Evolutionary conservation across 148 eudicot species (phyloP), one percentile per base, ranked within the genome.

Genomic region (Cornus florida): DNA sequence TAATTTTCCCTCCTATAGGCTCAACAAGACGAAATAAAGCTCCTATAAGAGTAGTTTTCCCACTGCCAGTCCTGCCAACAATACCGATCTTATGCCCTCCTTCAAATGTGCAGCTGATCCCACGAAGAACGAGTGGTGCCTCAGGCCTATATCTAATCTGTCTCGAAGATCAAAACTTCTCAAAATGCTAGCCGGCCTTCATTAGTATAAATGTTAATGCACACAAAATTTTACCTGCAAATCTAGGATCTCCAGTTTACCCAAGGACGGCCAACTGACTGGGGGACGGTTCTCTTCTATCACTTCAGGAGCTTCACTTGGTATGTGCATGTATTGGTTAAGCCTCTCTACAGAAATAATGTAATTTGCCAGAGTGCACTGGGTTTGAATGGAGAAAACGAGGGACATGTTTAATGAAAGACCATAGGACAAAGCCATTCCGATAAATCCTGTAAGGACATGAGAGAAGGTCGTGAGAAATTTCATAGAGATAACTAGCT

Each of bases 341-440:
- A 94, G 88, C 88, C 98, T 83, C 82, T 94, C 98, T 17, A 92
- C 91, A 33, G 92, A 89, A 69, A 94, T 87, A 70, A 92, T 92
- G 24, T 86, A 83, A 82, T 94, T 94, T 62, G 90, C 89, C 64
- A 91, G 32, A 35, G 72, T 77, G 84, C 98, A 92, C 76, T 91
- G 97, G 78, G 82, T 80, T 85, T 94, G 94, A 71, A 94, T 90
- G 5, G 95, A 89, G 38, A 71, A 69, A 81, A 92, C 94, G 71
- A 94, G 62, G 41, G 87, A 82, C 82, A 76, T 82, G 79, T 91
- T 90, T 32, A 94, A 77, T 12, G 98, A 86, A 66, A 94, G 97
- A 79, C 98, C 98, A 80, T 94, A 94, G 46, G 98, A 94, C 71
- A 94, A 77, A 28, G 93, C 92, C 97, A 92, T 91, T 76, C 97